Base-by-base conservation (phyloP, 106 monocot genomes). In the Vanilla planifolia region DNA sequence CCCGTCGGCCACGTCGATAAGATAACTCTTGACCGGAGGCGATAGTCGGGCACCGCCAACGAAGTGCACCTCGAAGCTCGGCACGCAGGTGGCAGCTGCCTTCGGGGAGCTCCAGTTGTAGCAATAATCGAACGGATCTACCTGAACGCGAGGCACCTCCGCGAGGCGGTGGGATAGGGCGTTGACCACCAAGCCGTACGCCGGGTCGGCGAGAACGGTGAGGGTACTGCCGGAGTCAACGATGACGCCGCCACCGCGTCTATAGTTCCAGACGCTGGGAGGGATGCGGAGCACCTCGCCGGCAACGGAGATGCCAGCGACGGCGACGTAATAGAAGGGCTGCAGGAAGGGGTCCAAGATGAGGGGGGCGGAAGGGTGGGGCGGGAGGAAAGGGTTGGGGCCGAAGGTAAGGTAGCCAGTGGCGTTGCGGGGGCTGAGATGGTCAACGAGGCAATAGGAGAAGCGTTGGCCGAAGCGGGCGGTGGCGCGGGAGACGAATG, bases 381-480 rank as follows among this genome's bases (percentile, higher is more conserved):
- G 73, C 37, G 33, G 39, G 22, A 60, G 48, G 24, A 19, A 39
- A 15, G 27, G 48, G 26, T 60, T 76, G 24, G 68, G 36, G 24
- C 92, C 98, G 79, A 98, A 98, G 71, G 82, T 76, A 22, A 98
- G 79, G 67, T 79, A 73, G 59, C 74, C 68, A 37, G 98, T 71
- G 65, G 62, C 63, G 67, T 85, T 98, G n/a, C 64, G 73, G 5
- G 98, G 92, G 63, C 84, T 78, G 55, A 99, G 98, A 67, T 99
- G 98, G 75, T 99, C 92, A n/a, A 99, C 88, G 24, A 92, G 73
- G 68, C 98, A 99, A 73, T 92, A 99, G 33, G 92, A 84, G 85
- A 99, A 99, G 51, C 72, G 71, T 43, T 81, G 85, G 8, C 75
- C 72, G 71, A 82, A 98, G 19, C 20, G 70, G 0, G 50, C 16